phyloP scores from a whole-genome alignment of 345 rosid species.

The Eucalyptus sp. region DNA sequence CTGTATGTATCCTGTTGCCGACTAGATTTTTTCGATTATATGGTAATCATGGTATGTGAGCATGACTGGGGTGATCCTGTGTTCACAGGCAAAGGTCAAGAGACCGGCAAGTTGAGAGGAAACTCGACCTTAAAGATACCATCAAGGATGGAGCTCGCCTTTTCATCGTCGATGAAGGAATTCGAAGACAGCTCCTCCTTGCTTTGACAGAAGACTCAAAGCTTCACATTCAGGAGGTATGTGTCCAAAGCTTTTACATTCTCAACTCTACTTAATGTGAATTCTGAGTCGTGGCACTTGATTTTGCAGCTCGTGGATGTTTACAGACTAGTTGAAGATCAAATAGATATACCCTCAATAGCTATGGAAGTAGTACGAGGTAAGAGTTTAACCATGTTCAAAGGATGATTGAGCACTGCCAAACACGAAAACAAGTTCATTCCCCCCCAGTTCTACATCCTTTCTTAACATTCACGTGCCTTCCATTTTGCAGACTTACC shows the following conservation, averaged over 20 bases:
- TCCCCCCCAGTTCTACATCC: background rate
- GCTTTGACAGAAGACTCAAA: constrained; percentile 91
- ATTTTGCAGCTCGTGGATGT: constrained; percentile 72
- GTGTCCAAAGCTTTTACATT: background rate
- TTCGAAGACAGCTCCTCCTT: constrained; percentile 83
- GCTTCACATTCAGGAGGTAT: constrained; percentile 88
- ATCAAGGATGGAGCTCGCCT: constrained; percentile 95
- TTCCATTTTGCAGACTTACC: constrained; percentile 56
- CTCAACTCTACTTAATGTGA: background rate
- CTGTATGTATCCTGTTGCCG: constrained; percentile 23
- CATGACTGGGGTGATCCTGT: background rate
- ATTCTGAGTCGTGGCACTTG: background rate
- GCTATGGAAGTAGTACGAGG: constrained; percentile 72
- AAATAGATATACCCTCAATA: constrained; percentile 64
- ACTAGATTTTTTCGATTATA: background rate
- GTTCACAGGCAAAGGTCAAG: constrained; percentile 32
- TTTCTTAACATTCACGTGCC: background rate
- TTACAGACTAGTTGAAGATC: constrained; percentile 72
- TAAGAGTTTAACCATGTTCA: background rate
- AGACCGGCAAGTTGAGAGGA: constrained; percentile 23
- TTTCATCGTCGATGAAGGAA: constrained; percentile 70
- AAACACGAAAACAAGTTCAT: background rate
- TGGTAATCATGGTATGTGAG: background rate
- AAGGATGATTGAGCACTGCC: background rate
- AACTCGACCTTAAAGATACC: constrained; percentile 81